Base-by-base conservation (phyloP, 2,329 filamentous ascomycete species). In the Emericellopsis atlantica region DNA sequence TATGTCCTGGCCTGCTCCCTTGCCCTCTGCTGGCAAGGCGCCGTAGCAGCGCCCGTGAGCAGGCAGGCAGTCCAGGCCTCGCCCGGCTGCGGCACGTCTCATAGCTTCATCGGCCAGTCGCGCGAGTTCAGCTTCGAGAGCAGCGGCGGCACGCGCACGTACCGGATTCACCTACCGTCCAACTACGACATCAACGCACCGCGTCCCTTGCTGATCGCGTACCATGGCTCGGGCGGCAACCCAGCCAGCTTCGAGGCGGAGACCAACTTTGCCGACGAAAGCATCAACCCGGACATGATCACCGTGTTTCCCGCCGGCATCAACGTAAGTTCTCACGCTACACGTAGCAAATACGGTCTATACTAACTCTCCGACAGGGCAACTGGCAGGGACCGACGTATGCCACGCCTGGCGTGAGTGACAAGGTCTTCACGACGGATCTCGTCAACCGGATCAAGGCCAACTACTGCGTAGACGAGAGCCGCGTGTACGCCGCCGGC, bases 241-340 rank as follows among this genome's bases (percentile, higher is more conserved):
- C 59, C 64, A 0, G 43, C 51, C 1, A 38, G 44, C 4, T 52
- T 57, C 57, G 39, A 64, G 63, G 34, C 47, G 52, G 44, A 44
- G 48, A 32, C 58, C 56, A 44, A 57, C 41, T 57, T 72, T 42
- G 61, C 59, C 5, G 54, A 51, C n/a, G 41, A 59, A 32, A 42
- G 48, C 14, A 64, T 64, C 44, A 66, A 64, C 51, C 40, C 50
- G 41, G 5, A 54, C 18, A 51, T 50, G 47, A 51, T 63, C 51
- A 58, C 64, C 29, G 59, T 70, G 2, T 72, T 70, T 48, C 67
- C 67, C 0, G 61, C 66, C 31, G 67, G 66, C 2, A 44, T 66
- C 4, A 52, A 60, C 21, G 61, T 63, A 34, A 34, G 32, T 26
- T 10, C 10, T 26, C 6, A 6, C 24, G 24, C 24, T 6, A 26